Base-by-base conservation (phyloP, 495 filamentous ascomycete species). In the Staphylotrichum tortipilum region DNA sequence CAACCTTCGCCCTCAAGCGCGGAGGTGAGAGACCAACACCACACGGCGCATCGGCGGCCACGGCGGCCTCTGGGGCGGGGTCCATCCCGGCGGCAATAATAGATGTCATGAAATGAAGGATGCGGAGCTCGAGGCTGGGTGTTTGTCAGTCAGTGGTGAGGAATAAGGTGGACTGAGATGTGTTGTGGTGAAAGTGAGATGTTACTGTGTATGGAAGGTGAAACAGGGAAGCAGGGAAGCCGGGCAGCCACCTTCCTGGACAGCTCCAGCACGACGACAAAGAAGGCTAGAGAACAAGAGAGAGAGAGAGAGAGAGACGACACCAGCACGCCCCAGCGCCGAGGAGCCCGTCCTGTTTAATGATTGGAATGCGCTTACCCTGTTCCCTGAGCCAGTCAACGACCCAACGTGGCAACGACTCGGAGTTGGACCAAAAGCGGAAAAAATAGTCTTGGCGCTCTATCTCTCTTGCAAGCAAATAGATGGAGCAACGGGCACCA, bases 401-500 rank as follows among this genome's bases (percentile, higher is more conserved):
- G 18, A 22, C 28, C 47, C 47, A 49, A 49, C 47, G 47, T 49
- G 47, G 47, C 47, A 49, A 40, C 43, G 45, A 38, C 34, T 21
- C 23, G 12, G 35, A 40, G 37, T 19, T 26, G 47, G 38, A 30
- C 28, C 34, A 19, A 33, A 34, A 5, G 17, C 34, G 38, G 4
- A 42, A 42, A 48, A 48, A 39, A n/a, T n/a, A n/a, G 45, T 48
- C 45, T 48, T 48, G 45, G 45, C 45, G 45, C 45, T 37, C 7
- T 7, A 34, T 22, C 11, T 37, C n/a, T 21, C 7, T 44, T 47
- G 33, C 14, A 3, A 5, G 12, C 3, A 12, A 1, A 21, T 9
- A 37, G 12, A 14, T 33, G 1, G 28, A 44, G 17, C 17, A 37
- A 14, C 19, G 10, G 30, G n/a, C n/a, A n/a, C n/a, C n/a, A n/a